phyloP scores from a whole-genome alignment of 257 asterid genomes.

The Solanum infundibuliforme region DNA sequence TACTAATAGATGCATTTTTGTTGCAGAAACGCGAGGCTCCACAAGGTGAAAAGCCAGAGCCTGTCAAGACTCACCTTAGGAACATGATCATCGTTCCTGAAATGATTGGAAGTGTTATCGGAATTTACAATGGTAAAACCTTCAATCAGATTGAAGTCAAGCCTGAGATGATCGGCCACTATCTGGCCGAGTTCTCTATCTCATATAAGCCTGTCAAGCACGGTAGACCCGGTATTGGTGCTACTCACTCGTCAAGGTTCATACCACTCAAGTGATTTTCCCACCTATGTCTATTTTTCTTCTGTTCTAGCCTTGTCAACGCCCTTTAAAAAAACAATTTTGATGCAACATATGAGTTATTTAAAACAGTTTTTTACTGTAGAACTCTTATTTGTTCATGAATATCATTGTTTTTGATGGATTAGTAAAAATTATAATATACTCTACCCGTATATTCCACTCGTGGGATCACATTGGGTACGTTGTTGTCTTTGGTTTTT shows the following conservation, averaged over 20 bases:
- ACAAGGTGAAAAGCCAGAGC: conserved; percentile 71
- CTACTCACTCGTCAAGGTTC: conserved; percentile 90
- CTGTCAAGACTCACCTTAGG: conserved; percentile 64
- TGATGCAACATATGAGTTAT: neutral
- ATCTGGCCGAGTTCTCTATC: conserved; percentile 76
- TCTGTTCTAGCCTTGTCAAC: neutral
- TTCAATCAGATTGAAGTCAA: conserved; percentile 77
- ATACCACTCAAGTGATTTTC: conserved; percentile 64
- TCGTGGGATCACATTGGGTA: neutral
- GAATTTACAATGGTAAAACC: conserved; percentile 76
- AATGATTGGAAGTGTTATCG: conserved; percentile 83
- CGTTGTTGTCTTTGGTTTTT: neutral
- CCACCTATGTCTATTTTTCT: neutral
- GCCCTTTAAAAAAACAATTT: neutral
- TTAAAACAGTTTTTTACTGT: neutral
- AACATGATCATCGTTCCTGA: conserved; percentile 85
- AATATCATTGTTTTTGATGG: neutral
- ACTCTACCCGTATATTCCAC: neutral
- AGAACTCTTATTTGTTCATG: neutral
- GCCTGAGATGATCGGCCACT: conserved; percentile 83
- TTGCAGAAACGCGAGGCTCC: conserved; percentile 76
- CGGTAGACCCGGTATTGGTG: conserved; percentile 93
- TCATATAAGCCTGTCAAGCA: conserved; percentile 87
- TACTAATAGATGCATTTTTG: neutral
- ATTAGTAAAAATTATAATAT: neutral